A percentile compares a stretch with the other conserved stretches of the same genome.
phyloP scores from a whole-genome alignment of 345 rosid genomes.

The Salix koriyanagi region DNA sequence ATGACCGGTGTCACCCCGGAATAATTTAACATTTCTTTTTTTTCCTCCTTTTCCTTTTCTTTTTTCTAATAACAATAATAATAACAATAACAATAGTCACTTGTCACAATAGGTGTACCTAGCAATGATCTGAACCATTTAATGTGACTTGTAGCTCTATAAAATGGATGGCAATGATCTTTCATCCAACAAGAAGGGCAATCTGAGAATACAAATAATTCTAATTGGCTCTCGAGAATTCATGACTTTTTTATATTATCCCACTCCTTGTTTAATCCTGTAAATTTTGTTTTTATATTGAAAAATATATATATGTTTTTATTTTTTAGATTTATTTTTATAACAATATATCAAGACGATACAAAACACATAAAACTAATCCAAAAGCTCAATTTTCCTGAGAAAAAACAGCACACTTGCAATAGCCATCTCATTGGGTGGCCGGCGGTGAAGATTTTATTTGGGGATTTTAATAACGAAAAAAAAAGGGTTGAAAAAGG shows the following conservation, averaged over 20 bases:
- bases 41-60: not conserved
- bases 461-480: not conserved
- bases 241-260: not conserved
- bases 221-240: not conserved
- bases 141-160: not conserved
- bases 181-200: not conserved
- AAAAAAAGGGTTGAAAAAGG: too few species aligned
- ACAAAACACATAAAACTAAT: too few species aligned
- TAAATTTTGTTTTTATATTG: too few species aligned
- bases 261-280: not conserved
- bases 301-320: too few species aligned
- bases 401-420: not conserved
- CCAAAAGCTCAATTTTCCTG: too few species aligned
- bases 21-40: too few species aligned
- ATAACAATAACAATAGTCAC: not conserved
- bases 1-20: not conserved
- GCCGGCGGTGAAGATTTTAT: not conserved
- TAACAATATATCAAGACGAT: too few species aligned
- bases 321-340: too few species aligned
- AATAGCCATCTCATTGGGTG: not conserved
- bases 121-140: not conserved
- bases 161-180: not conserved
- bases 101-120: not conserved
- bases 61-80: not conserved
- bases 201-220: not conserved